Conservation (phyloP, 1,284 basidiomycete genomes). For the Moniliella sp. region DNA sequence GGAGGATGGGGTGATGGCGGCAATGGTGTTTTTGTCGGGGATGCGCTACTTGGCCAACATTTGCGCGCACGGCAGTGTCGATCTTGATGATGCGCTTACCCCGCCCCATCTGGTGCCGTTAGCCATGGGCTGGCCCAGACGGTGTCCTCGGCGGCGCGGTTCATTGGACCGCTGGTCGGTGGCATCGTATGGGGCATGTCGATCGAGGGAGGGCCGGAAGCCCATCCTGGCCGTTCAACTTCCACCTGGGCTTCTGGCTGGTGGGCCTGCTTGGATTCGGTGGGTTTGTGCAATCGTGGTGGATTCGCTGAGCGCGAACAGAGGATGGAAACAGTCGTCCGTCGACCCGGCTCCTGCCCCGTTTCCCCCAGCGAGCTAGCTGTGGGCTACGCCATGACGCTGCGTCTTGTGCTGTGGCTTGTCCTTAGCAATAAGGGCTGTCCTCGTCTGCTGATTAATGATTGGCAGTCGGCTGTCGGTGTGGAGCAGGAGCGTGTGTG, state of each 20-base stretch:
- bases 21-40: slow-evolving; percentile 34
- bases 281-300: slow-evolving; percentile 11
- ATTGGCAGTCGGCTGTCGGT: too few relatives aligned
- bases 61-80: slow-evolving; percentile 30
- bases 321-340: too few relatives aligned
- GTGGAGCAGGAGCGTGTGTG: too few relatives aligned
- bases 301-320: slow-evolving; percentile 1
- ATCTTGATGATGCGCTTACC: slow-evolving; percentile 34
- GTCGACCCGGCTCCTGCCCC: too few relatives aligned
- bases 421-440: too few relatives aligned
- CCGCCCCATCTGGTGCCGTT: slow-evolving; percentile 35
- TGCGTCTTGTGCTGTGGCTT: too few relatives aligned
- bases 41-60: slow-evolving; percentile 34
- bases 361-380: too few relatives aligned
- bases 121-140: slow-evolving; percentile 36
- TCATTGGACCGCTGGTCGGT: slow-evolving; percentile 32
- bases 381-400: too few relatives aligned
- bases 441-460: too few relatives aligned
- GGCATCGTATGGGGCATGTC: slow-evolving; percentile 29
- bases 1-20: slow-evolving; percentile 35
- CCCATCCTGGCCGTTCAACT: slow-evolving; percentile 23
- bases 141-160: slow-evolving; percentile 32
- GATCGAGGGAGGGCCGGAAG: slow-evolving; percentile 12
- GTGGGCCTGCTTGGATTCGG: slow-evolving; percentile 16
- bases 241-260: slow-evolving; percentile 25